Conservation (phyloP, 441 rosid genomes). For the Eruca vesicaria region DNA sequence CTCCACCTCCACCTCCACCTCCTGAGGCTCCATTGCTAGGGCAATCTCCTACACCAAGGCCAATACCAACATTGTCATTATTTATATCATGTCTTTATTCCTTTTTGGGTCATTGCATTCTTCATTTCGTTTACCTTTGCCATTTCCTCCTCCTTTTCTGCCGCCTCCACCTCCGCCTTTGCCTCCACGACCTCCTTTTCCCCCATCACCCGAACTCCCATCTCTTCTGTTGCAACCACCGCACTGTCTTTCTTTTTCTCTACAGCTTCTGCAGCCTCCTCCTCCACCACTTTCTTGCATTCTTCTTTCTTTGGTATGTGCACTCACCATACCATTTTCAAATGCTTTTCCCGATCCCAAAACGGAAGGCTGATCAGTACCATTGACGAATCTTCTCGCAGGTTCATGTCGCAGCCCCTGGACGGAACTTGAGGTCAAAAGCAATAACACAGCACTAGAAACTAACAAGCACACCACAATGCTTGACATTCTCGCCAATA, state of each 20-base stretch:
- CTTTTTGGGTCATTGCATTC: conserved; percentile 19
- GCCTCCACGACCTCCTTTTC: conserved; percentile 12
- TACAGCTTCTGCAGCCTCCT: conserved; percentile 5
- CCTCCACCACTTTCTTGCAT: conserved; percentile 13
- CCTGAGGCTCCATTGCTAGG: conserved; percentile 11
- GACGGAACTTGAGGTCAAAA: conserved; percentile 20
- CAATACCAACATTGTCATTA: conserved; percentile 8
- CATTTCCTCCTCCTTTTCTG: background rate
- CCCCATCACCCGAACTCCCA: conserved; percentile 1
- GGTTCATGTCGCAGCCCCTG: conserved; percentile 17
- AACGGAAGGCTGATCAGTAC: background rate
- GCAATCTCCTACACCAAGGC: conserved; percentile 22
- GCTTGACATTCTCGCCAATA: conserved; percentile 14
- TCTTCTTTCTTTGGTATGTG: conserved; percentile 9
- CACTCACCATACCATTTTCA: conserved; percentile 8
- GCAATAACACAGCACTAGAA: conserved; percentile 1
- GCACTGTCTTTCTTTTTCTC: conserved; percentile 6
- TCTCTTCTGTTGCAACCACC: conserved; percentile 1
- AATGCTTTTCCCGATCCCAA: background rate
- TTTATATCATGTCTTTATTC: conserved; percentile 21
- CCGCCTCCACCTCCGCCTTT: background rate
- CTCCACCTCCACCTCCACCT: background rate
- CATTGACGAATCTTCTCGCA: background rate
- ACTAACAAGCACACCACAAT: conserved; percentile 10
- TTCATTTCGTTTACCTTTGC: conserved; percentile 11